Percentiles rank a stretch among this genome's conserved stretches.
These are phyloP conservation scores for Geotrichum australiense DNA, from an alignment of 1,139 yeast genomes.

Conservation along the genomic window DNA sequence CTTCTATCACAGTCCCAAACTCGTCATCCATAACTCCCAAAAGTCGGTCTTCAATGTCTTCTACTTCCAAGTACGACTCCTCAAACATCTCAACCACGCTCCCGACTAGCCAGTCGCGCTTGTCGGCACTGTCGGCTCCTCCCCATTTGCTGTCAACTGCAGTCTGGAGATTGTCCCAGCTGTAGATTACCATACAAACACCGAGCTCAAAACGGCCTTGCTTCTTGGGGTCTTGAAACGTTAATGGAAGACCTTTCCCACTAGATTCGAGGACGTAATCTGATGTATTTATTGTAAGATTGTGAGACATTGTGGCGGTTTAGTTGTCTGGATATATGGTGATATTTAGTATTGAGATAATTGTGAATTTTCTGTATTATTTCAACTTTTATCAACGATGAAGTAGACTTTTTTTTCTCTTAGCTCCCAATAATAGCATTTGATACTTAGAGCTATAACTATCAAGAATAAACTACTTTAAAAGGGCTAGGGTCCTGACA, in stretches of 20 bases:
- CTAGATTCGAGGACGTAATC: slow-evolving; percentile 49
- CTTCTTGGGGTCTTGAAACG: slow-evolving; percentile 6
- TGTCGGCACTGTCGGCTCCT: slow-evolving; percentile 82
- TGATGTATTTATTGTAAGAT: slow-evolving; percentile 5
- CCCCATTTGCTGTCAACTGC: slow-evolving; percentile 99
- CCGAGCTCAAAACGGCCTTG: slow-evolving; percentile 91
- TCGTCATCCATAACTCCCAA: slow-evolving; percentile 92
- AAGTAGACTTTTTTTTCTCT: no score
- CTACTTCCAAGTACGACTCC: slow-evolving; percentile 52
- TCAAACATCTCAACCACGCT: slow-evolving; percentile 72
- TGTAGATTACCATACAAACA: slow-evolving; percentile 77
- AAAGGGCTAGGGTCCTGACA: no score
- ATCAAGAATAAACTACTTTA: no score
- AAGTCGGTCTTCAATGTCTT: slow-evolving; percentile 75
- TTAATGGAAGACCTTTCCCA: slow-evolving; percentile 34
- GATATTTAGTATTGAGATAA: background rate
- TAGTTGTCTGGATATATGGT: slow-evolving; percentile 5
- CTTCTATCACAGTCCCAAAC: slow-evolving; percentile 79
- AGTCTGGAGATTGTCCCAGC: slow-evolving; percentile 80
- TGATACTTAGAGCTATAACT: no score
- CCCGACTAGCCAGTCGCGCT: slow-evolving; percentile 93
- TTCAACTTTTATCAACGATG: no score
- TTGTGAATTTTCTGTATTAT: background rate
- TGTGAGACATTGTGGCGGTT: slow-evolving; percentile 8
- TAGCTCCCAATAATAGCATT: no score